Evolutionary conservation across 257 asterid genomes (phyloP).

Genomic region (Nicotiana obtusifolia): DNA sequence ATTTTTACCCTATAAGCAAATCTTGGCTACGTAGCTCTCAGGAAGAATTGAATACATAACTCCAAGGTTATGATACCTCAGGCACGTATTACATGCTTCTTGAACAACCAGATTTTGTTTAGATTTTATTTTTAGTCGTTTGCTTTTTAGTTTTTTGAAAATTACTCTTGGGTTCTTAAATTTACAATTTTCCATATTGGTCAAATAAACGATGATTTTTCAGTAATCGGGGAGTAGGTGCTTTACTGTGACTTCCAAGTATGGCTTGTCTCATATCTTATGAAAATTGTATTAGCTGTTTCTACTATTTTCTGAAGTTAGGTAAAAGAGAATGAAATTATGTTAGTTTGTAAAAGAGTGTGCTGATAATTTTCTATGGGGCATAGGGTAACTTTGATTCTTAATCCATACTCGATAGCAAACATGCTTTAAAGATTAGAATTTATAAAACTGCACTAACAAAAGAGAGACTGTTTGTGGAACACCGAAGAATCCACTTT

Average conservation of each 20-base stretch:
- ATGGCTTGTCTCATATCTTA: background rate
- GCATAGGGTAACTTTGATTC: background rate
- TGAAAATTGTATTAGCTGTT: background rate
- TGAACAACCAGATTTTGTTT: background rate
- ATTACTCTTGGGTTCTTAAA: background rate
- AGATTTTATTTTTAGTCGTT: background rate
- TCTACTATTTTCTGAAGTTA: background rate
- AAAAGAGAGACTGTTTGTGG: background rate
- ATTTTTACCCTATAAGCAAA: background rate
- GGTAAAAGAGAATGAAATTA: background rate
- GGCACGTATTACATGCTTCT: background rate
- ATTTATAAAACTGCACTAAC: background rate
- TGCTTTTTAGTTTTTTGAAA: background rate
- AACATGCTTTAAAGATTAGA: background rate
- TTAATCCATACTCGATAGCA: background rate
- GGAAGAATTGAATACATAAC: background rate
- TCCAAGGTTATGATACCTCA: background rate
- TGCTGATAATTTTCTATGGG: background rate
- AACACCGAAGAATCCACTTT: background rate
- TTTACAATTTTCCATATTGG: background rate
- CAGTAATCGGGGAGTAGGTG: background rate
- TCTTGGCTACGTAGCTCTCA: background rate
- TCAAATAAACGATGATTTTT: background rate
- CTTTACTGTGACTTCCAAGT: background rate
- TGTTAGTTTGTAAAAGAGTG: background rate